These are phyloP conservation scores for Alopecurus myosuroides DNA, from an alignment of 176 grass and related monocot genomes.

Conservation along the genomic window DNA sequence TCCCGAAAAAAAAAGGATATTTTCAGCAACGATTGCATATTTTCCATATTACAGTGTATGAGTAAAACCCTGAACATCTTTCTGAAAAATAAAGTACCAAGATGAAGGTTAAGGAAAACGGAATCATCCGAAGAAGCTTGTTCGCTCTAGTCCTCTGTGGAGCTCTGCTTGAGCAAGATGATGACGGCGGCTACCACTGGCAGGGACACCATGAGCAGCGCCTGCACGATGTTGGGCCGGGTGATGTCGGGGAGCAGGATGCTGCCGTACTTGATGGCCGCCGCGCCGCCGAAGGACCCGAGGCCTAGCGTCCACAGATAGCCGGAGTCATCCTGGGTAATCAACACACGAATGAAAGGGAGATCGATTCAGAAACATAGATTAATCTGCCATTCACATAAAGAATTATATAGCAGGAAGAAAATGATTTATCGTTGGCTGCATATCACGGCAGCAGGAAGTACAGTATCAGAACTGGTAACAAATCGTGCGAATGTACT, in stretches of 20 bases:
- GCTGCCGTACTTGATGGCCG: conserved; percentile 81
- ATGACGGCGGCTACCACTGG: conserved; percentile 53
- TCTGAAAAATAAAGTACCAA: no score
- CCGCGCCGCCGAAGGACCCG: conserved; percentile 65
- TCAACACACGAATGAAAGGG: not conserved
- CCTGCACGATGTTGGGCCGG: conserved; percentile 64
- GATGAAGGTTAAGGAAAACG: no score
- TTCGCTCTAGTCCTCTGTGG: not conserved
- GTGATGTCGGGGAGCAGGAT: conserved; percentile 71
- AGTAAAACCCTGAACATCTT: no score
- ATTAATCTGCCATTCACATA: no score
- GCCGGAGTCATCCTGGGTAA: conserved; percentile 47
- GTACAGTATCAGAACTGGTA: not conserved
- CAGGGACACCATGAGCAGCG: conserved; percentile 67
- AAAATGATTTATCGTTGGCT: no score
- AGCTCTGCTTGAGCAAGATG: conserved; percentile 59
- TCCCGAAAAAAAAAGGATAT: no score
- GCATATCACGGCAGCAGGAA: no score
- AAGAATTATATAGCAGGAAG: no score
- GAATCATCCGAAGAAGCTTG: no score
- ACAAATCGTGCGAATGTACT: not conserved
- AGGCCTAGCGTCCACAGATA: conserved; percentile 63
- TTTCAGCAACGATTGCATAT: no score
- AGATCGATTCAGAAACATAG: not conserved
- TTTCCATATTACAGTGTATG: no score